Conservation (phyloP, 208 protist species). For the Strigomonas galati region DNA sequence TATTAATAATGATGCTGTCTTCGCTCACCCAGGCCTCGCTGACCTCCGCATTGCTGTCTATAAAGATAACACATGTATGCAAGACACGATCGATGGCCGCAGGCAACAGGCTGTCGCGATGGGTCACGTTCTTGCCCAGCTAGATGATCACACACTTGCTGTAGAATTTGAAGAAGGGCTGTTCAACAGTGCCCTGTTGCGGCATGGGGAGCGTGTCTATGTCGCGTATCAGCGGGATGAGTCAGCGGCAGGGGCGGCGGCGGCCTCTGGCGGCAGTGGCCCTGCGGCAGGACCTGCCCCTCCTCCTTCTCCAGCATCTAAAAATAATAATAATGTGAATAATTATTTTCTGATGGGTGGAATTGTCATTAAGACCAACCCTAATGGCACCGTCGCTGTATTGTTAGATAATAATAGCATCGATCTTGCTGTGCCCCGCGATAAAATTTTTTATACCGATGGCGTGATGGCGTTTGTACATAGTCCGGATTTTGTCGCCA, state of each 20-base stretch:
- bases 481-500: slow-evolving; percentile 47
- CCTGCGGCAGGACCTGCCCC: not conserved
- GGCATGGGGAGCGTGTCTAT: slow-evolving; percentile 45
- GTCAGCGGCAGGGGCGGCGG: not conserved
- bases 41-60: slow-evolving; percentile 65
- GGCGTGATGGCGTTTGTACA: slow-evolving; percentile 12
- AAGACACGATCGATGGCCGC: slow-evolving; percentile 18
- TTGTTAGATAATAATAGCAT: slow-evolving; percentile 80
- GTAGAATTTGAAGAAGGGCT: slow-evolving; percentile 47
- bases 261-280: not conserved
- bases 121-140: slow-evolving; percentile 72
- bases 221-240: slow-evolving; percentile 44
- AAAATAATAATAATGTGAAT: slow-evolving; percentile 9
- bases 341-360: slow-evolving; percentile 52
- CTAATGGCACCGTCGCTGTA: slow-evolving; percentile 77
- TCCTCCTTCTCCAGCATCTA: not conserved
- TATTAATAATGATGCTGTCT: too few relatives aligned
- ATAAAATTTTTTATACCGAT: slow-evolving; percentile 9
- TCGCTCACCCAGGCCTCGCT: slow-evolving; percentile 41
- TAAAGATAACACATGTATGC: not conserved
- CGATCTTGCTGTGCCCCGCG: slow-evolving; percentile 77
- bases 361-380: slow-evolving; percentile 70
- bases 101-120: slow-evolving; percentile 51
- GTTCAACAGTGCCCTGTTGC: not conserved
- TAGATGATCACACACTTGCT: slow-evolving; percentile 67